Evolutionary conservation across 306 rosid species (phyloP).

Genomic region (Pachyrhizus erosus): DNA sequence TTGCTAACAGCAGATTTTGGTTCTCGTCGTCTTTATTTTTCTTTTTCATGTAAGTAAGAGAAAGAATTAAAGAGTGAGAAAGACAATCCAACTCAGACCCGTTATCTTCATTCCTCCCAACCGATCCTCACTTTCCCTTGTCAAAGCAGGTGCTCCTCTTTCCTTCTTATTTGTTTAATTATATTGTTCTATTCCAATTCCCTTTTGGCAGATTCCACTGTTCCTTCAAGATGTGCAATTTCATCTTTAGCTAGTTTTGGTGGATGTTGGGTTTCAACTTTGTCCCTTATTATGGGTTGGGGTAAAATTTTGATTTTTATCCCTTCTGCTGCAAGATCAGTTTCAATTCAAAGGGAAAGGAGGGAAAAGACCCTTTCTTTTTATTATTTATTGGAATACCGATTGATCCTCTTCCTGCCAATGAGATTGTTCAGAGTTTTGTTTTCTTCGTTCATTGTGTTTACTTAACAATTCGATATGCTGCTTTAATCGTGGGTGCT

Average conservation of each 20-base stretch:
- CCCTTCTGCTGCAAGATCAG: not conserved
- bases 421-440: slow-evolving; percentile 14
- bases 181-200: not conserved
- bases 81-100: slow-evolving; percentile 30
- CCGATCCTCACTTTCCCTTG: slow-evolving; percentile 9
- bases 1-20: not conserved
- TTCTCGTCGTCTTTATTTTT: not conserved
- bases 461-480: not conserved
- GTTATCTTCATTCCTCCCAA: slow-evolving; percentile 3
- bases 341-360: not conserved
- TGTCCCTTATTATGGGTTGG: slow-evolving; percentile 3
- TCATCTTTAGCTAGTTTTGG: not conserved
- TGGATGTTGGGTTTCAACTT: slow-evolving; percentile 15
- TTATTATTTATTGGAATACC: not conserved
- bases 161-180: not conserved
- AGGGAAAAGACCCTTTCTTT: not conserved
- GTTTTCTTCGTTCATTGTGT: slow-evolving; percentile 12
- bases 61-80: not conserved
- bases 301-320: slow-evolving; percentile 17
- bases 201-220: slow-evolving; percentile 4
- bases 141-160: slow-evolving; percentile 8
- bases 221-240: slow-evolving; percentile 11
- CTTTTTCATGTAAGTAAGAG: not conserved
- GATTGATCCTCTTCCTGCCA: slow-evolving; percentile 12
- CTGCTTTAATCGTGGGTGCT: slow-evolving; percentile 15